Evolutionary conservation across 2,329 filamentous ascomycete species (phyloP).

Genomic region (Fusarium xyrophilum): DNA sequence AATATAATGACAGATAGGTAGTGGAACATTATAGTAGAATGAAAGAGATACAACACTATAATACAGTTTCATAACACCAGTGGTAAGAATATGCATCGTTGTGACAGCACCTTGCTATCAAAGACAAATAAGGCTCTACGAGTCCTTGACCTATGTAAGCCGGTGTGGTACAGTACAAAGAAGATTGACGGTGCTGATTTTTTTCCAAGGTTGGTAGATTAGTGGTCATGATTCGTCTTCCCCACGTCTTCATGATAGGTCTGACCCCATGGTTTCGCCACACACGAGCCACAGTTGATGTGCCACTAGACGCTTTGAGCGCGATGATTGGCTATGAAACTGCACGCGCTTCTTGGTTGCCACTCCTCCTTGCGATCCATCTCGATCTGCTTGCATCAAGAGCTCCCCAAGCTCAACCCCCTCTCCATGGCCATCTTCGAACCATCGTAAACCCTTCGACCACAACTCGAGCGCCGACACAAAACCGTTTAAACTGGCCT

Average conservation of each 20-base stretch:
- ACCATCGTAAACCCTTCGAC: slow-evolving; percentile 29
- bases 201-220: not conserved
- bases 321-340: slow-evolving; percentile 30
- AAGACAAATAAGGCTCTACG: not conserved
- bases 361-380: slow-evolving; percentile 41
- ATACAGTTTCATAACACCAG: not conserved
- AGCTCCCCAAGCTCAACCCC: slow-evolving; percentile 37
- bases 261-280: not conserved
- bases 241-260: slow-evolving; percentile 2
- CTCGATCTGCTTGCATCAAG: slow-evolving; percentile 37
- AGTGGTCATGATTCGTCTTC: not conserved
- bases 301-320: slow-evolving; percentile 21
- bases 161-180: not conserved
- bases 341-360: slow-evolving; percentile 33
- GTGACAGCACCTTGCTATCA: not conserved
- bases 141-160: not conserved
- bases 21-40: not conserved
- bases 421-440: slow-evolving; percentile 38
- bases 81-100: not conserved
- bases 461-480: slow-evolving; percentile 24
- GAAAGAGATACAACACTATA: not conserved
- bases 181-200: not conserved
- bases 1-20: not conserved
- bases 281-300: slow-evolving; percentile 16
- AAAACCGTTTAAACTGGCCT: slow-evolving; percentile 13